A percentile compares a stretch with the other conserved stretches of the same genome.
Conservation (phyloP, 2,329 filamentous ascomycete genomes). For the Colletotrichum spaethianum region DNA sequence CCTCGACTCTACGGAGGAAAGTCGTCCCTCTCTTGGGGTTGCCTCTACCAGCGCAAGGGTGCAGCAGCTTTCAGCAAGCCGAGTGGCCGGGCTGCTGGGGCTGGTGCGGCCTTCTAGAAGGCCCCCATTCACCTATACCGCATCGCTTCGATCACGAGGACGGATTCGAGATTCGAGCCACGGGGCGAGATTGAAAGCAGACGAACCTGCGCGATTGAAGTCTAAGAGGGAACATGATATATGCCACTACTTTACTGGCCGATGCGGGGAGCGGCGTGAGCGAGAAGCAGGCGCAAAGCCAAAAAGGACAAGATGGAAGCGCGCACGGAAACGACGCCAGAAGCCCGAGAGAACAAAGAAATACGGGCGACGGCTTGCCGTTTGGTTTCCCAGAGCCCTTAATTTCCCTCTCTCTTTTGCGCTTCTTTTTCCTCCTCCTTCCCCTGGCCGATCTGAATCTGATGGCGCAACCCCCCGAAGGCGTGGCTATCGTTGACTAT, state of each 20-base stretch:
- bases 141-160: conserved; percentile 2
- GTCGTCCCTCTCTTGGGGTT: background rate
- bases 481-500: background rate
- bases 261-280: background rate
- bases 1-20: background rate
- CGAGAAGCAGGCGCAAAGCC: background rate
- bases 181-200: conserved; percentile 25
- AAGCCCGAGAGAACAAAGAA: conserved; percentile 38
- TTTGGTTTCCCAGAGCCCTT: conserved; percentile 6
- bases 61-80: background rate
- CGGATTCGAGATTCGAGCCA: conserved; percentile 7
- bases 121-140: background rate
- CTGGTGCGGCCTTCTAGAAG: conserved; percentile 14
- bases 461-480: background rate
- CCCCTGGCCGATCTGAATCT: background rate
- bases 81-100: background rate
- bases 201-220: conserved; percentile 31
- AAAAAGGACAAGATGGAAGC: conserved; percentile 15
- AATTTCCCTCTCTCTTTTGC: background rate
- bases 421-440: background rate
- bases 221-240: conserved; percentile 8
- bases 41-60: background rate
- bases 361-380: conserved; percentile 12
- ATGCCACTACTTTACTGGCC: background rate
- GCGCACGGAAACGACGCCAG: conserved; percentile 24